Evolutionary conservation across 495 filamentous ascomycete genomes (phyloP), one percentile per base, ranked within the genome.

Genomic region (Pseudevernia furfuracea): DNA sequence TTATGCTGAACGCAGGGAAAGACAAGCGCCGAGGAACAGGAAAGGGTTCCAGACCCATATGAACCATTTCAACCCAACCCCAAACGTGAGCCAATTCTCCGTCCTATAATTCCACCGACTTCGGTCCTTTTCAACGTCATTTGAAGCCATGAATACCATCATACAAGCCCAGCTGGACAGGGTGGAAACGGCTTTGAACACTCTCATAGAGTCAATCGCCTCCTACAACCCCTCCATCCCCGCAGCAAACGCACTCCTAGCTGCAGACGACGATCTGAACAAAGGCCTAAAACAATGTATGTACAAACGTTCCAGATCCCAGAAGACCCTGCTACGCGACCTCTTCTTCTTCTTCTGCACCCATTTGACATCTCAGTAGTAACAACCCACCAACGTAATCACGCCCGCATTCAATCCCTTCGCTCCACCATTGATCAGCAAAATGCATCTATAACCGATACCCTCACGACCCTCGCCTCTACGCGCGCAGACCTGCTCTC

Each of bases 181-280:
- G 60, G 76, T 92, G 48, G 88, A 90, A 70, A 80, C 81, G 62
- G 84, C 86, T 8, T 77, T 93, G 34, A 78, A 79, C 17, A 80
- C 74, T 12, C 79, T 93, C 15, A 83, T 90, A 69, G 86, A 89
- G 71, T 90, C 89, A 3, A 88, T 93, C 49, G 77, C 87, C 12
- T 85, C 89, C 63, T 91, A 90, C 81, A 89, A 89, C 67, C 89
- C 89, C 37, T 87, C 84, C 15, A 74, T 82, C 8, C 71, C 75
- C 36, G 81, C 84, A 32, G 88, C 88, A 8, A 74, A 79, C 30
- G 83, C 88, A 39, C 81, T 93, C 25, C 75, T 87, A 9, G 74
- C 78, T n/a, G 89, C 88, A 49, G 88, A 93, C 66, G 77, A 79
- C 44, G 82, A 84, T 58, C 81, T 93, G 28, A 77, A 72, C 55